Evolutionary conservation across 148 eudicot genomes (phyloP).

Genomic region (Fagopyrum tataricum): DNA sequence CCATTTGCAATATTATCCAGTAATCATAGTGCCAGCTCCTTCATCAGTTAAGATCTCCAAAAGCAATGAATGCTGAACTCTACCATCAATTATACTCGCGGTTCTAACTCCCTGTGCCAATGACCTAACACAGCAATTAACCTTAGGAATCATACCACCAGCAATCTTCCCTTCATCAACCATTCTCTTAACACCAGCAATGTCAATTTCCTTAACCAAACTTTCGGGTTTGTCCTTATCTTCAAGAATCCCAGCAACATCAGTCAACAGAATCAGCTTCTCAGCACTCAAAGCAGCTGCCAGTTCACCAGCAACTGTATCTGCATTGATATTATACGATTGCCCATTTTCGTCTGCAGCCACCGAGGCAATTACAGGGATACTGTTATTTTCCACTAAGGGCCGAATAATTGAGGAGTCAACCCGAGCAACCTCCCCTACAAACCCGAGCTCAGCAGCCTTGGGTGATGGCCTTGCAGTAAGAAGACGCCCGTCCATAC

Average conservation of each 20-base stretch:
- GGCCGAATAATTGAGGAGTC: conserved; percentile 51
- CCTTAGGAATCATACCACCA: conserved; percentile 90
- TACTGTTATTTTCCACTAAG: conserved; percentile 42
- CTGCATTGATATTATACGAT: conserved; percentile 69
- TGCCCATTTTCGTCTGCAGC: conserved; percentile 65
- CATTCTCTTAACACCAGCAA: conserved; percentile 68
- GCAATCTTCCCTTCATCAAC: conserved; percentile 63
- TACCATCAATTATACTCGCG: conserved; percentile 71
- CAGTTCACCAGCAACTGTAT: conserved; percentile 75
- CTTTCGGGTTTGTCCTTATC: conserved; percentile 46
- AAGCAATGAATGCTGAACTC: conserved; percentile 63
- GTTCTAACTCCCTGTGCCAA: conserved; percentile 75
- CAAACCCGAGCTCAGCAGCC: conserved; percentile 58
- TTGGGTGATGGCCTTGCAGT: conserved; percentile 60
- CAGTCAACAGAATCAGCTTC: conserved; percentile 73
- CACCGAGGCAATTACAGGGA: conserved; percentile 77
- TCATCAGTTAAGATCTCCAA: conserved; percentile 62
- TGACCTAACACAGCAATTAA: conserved; percentile 70
- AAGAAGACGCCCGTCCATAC: conserved; percentile 63
- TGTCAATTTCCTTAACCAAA: conserved; percentile 70
- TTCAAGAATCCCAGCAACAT: conserved; percentile 71
- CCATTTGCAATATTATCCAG: conserved; percentile 35
- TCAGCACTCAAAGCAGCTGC: conserved; percentile 76
- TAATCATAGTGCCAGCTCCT: conserved; percentile 89
- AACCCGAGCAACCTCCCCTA: conserved; percentile 65